Conservation (phyloP, 2,329 filamentous ascomycete genomes). For the Xylaria sp. region DNA sequence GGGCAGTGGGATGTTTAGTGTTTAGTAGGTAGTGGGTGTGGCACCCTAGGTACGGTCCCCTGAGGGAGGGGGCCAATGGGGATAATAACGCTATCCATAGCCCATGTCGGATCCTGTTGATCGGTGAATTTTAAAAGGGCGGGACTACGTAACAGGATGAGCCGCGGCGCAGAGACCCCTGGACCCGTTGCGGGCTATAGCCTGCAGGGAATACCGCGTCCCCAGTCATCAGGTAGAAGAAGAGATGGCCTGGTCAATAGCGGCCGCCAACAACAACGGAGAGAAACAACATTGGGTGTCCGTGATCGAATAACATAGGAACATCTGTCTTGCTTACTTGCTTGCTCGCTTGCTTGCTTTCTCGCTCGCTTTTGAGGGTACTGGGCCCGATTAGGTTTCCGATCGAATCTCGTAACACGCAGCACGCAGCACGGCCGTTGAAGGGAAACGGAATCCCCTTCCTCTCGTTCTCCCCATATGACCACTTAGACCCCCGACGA, state of each 20-base stretch:
- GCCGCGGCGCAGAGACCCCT: not conserved
- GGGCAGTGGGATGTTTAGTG: not conserved
- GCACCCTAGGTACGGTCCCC: not conserved
- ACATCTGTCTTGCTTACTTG: slow-evolving; percentile 1
- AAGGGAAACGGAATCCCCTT: too few species aligned
- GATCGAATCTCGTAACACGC: not conserved
- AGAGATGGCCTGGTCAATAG: slow-evolving; percentile 5
- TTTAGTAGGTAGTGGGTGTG: not conserved
- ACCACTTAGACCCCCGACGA: too few species aligned
- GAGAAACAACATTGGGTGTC: slow-evolving; percentile 16
- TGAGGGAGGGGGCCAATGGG: too few species aligned
- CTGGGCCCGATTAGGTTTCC: not conserved
- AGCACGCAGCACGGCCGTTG: too few species aligned
- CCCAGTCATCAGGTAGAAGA: not conserved
- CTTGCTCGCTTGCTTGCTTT: not conserved
- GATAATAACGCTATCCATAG: not conserved
- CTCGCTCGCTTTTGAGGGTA: not conserved
- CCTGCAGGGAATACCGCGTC: not conserved
- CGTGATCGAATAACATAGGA: slow-evolving; percentile 18
- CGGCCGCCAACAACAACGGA: slow-evolving; percentile 12
- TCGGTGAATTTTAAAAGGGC: not conserved
- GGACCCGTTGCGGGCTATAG: not conserved
- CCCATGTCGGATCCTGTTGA: not conserved
- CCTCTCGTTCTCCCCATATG: too few species aligned
- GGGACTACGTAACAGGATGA: not conserved